Conservation (phyloP, 2,329 filamentous ascomycete species). For the Beauveria sp. region DNA sequence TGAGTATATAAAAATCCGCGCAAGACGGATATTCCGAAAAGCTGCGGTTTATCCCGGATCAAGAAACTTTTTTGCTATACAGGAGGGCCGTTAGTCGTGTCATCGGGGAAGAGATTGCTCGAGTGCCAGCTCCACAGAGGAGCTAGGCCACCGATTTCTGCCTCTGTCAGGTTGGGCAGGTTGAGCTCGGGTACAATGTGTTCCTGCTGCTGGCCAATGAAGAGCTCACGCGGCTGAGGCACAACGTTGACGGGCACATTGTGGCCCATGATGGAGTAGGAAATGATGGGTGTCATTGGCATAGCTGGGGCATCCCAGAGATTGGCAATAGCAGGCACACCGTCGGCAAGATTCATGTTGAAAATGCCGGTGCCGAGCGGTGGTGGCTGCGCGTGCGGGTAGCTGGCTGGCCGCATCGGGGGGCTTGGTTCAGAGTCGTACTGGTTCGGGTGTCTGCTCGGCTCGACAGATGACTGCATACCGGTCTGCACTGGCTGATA, state of each 20-base stretch:
- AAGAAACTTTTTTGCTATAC: neutral
- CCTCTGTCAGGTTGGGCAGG: constrained; percentile 17
- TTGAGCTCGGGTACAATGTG: constrained; percentile 13
- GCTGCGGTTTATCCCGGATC: too few relatives aligned
- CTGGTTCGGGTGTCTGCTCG: neutral
- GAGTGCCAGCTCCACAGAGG: constrained; percentile 20
- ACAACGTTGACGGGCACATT: constrained; percentile 6
- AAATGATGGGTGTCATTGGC: constrained; percentile 1
- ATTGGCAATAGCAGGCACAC: constrained; percentile 9
- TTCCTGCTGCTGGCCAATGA: constrained; percentile 4
- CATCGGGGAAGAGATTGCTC: constrained; percentile 13
- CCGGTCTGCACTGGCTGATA: neutral
- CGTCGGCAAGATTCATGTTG: neutral
- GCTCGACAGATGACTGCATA: neutral
- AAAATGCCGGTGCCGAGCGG: constrained; percentile 7
- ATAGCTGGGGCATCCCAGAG: neutral
- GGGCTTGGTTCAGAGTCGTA: neutral
- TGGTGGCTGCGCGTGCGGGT: neutral
- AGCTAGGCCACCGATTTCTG: constrained; percentile 17
- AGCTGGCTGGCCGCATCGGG: neutral
- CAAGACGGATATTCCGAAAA: too few relatives aligned
- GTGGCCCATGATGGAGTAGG: constrained; percentile 10
- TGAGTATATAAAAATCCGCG: too few relatives aligned
- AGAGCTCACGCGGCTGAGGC: neutral
- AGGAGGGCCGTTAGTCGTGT: constrained; percentile 14